Conservation (phyloP, 2,329 filamentous ascomycete genomes). For the Penicillium sp. region DNA sequence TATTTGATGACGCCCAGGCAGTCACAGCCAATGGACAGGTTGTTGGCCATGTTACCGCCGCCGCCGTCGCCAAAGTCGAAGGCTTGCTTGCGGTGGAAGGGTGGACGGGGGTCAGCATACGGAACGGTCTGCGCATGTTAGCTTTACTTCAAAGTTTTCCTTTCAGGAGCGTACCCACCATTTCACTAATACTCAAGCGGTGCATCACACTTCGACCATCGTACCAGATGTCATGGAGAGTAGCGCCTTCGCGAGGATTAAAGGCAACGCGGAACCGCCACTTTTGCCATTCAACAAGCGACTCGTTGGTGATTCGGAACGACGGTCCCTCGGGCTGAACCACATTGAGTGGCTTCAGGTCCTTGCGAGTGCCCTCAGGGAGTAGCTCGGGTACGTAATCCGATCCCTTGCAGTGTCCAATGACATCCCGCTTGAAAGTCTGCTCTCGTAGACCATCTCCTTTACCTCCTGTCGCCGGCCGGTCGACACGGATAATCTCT, state of each 20-base stretch:
- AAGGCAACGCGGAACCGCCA: constrained; percentile 70
- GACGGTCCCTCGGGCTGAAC: constrained; percentile 72
- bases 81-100: constrained; percentile 71
- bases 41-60: constrained; percentile 70
- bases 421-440: constrained; percentile 51
- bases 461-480: constrained; percentile 58
- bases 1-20: constrained; percentile 71
- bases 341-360: constrained; percentile 73
- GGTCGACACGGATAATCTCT: constrained; percentile 62
- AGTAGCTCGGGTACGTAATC: constrained; percentile 61
- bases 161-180: constrained; percentile 50
- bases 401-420: constrained; percentile 57
- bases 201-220: constrained; percentile 69
- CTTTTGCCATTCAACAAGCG: constrained; percentile 64
- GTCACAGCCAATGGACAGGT: constrained; percentile 56
- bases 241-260: constrained; percentile 67
- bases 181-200: constrained; percentile 70
- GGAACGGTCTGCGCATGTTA: constrained; percentile 53
- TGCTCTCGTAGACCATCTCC: constrained; percentile 54
- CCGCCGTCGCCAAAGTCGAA: constrained; percentile 75
- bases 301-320: constrained; percentile 55
- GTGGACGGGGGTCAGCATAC: constrained; percentile 68
- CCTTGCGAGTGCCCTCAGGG: constrained; percentile 48
- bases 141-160: neutral
- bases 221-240: constrained; percentile 72